Evolutionary conservation across 1,284 basidiomycete species (phyloP).

Genomic region (Paramarasmius palmivorus): DNA sequence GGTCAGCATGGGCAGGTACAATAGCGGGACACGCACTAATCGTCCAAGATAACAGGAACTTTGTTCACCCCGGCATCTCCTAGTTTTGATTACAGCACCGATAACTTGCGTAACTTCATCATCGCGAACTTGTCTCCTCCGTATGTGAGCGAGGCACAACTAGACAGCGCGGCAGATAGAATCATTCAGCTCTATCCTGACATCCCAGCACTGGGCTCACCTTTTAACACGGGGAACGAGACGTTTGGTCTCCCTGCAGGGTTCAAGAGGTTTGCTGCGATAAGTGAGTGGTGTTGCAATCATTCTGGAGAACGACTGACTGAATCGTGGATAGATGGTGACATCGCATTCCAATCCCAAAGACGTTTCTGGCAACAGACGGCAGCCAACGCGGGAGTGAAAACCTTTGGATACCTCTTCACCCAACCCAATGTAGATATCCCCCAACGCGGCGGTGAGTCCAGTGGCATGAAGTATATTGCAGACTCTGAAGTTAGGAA

Average conservation of each 20-base stretch:
- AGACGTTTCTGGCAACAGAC: constrained; percentile 43
- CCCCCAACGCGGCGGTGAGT: constrained; percentile 32
- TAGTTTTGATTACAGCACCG: constrained; percentile 10
- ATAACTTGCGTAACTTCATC: constrained; percentile 2
- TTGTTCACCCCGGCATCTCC: constrained; percentile 4
- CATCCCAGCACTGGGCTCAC: constrained; percentile 21
- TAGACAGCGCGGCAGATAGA: not conserved
- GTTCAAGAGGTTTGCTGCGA: constrained; percentile 44
- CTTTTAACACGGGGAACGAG: constrained; percentile 23
- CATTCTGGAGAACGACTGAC: too few species aligned
- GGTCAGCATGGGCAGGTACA: not conserved
- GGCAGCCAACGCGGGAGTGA: constrained; percentile 36
- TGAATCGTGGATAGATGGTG: constrained; percentile 30
- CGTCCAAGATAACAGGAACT: not conserved
- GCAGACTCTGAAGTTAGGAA: not conserved
- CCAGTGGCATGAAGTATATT: not conserved
- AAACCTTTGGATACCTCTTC: constrained; percentile 49
- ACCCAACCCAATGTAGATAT: constrained; percentile 37
- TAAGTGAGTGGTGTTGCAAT: constrained; percentile 27
- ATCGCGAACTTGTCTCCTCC: constrained; percentile 4
- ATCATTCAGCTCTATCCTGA: constrained; percentile 21
- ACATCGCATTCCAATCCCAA: constrained; percentile 41
- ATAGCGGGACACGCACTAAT: not conserved
- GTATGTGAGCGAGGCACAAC: not conserved
- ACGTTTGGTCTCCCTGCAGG: constrained; percentile 22